phyloP scores from a whole-genome alignment of 768 basidiomycete species.

The Hortiboletus flavorubellus region DNA sequence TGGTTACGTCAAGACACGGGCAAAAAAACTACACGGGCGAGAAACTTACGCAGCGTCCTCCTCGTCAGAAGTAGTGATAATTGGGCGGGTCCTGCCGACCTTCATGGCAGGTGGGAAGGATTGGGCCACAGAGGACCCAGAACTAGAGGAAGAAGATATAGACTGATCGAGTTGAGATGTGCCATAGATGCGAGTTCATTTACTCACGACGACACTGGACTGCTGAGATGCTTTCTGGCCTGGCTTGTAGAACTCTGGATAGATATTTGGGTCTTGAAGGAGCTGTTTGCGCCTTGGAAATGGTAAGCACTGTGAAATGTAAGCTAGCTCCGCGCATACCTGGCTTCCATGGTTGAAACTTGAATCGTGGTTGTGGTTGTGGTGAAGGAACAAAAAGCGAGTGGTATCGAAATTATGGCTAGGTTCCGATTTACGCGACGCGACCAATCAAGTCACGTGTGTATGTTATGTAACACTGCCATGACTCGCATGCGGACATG shows the following conservation, averaged over 20 bases:
- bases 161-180: conserved; percentile 14
- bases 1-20: conserved; percentile 6
- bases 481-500: too few relatives aligned
- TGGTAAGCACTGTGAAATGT: neutral
- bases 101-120: conserved; percentile 13
- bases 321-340: conserved; percentile 2
- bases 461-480: neutral
- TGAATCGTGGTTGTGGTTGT: conserved; percentile 1
- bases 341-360: conserved; percentile 24
- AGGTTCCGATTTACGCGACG: conserved; percentile 18
- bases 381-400: conserved; percentile 1
- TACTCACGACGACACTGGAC: conserved; percentile 24
- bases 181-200: neutral
- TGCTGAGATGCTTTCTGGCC: conserved; percentile 13
- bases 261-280: conserved; percentile 22
- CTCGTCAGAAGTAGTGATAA: conserved; percentile 35
- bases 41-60: conserved; percentile 16
- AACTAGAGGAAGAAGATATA: conserved; percentile 25
- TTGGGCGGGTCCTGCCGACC: conserved; percentile 8
- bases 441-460: conserved; percentile 24
- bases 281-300: conserved; percentile 26
- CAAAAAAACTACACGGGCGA: neutral
- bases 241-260: conserved; percentile 29
- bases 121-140: conserved; percentile 17
- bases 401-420: neutral